Base-by-base conservation (phyloP, 176 grass and related monocot species). In the Rhynchospora pubera region DNA sequence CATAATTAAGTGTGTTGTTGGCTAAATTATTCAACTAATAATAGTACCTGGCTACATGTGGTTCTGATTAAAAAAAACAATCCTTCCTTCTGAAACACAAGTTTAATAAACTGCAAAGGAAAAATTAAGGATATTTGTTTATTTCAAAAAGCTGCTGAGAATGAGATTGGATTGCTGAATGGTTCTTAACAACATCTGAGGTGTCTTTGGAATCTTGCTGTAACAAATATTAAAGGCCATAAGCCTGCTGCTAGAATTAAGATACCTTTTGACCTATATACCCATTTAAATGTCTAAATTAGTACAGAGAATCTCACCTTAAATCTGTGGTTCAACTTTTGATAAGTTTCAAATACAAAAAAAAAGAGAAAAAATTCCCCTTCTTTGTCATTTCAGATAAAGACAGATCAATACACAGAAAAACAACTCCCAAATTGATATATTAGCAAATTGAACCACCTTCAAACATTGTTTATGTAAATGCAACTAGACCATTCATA, bases 181-280 rank as follows among this genome's bases (percentile, higher is more conserved):
- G 32, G 46, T 66, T 26, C 47, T 63, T 65, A 15, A 48, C 22
- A 65, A 5, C 60, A 30, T 63, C 10, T 81, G 57, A 66, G 59
- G 60, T 65, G 60, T 64, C 57, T 65, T 15, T 19, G 58, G 79
- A 81, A 81, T 81, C 79, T 81, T 48, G 10, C 12, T 81, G n/a
- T 22, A 65, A 81, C 42, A 9, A 13, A 63, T 81, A 30, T 47
- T 63, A 65, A 81, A 23, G n/a, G 57, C 71, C 71, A 75, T 53
- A 7, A 22, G 46, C 70, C 44, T 26, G 21, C 46, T 7, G 19
- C 42, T 65, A 65, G 52, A 26, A 55, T 65, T 65, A 81, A 60
- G 57, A 62, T 22, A 61, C 19, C 22, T 34, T 45, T 80, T 45
- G 52, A 50, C 77, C 45, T 45, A 62, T 39, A 61, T 44, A 61